Conservation (phyloP, 2,329 filamentous ascomycete genomes). For the Aureobasidium sp. region DNA sequence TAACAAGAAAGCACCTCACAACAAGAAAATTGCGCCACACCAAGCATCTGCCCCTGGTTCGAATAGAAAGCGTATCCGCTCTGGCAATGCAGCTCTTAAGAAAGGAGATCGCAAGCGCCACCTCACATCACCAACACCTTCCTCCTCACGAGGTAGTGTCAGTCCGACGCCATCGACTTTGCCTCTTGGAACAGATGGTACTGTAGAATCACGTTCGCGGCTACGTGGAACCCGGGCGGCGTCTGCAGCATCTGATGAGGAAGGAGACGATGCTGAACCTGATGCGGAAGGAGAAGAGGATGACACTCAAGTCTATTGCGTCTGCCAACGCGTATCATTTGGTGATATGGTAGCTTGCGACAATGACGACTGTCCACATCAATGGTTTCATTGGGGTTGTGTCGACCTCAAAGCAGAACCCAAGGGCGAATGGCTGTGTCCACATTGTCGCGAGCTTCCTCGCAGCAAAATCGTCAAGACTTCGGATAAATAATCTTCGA, state of each 20-base stretch:
- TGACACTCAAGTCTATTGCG: conserved; percentile 71
- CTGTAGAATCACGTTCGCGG: conserved; percentile 14
- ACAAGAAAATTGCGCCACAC: conserved; percentile 51
- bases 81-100: conserved; percentile 14
- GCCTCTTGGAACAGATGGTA: conserved; percentile 25
- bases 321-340: conserved; percentile 75
- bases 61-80: conserved; percentile 18
- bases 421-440: conserved; percentile 46
- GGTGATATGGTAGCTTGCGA: conserved; percentile 88
- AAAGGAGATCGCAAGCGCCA: conserved; percentile 30
- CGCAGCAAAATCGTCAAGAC: conserved; percentile 35
- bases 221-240: conserved; percentile 2
- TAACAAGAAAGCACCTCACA: conserved; percentile 30
- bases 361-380: conserved; percentile 70
- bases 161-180: conserved; percentile 29
- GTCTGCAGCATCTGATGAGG: conserved; percentile 20
- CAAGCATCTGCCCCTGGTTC: conserved; percentile 27
- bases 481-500: conserved; percentile 16
- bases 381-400: conserved; percentile 80
- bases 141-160: conserved; percentile 22
- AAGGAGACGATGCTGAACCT: conserved; percentile 35
- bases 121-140: conserved; percentile 28
- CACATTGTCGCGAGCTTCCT: conserved; percentile 30
- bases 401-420: conserved; percentile 45
- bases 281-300: conserved; percentile 58